Conservation (phyloP, 2,329 filamentous ascomycete genomes). For the Aplosporella prunicola region DNA sequence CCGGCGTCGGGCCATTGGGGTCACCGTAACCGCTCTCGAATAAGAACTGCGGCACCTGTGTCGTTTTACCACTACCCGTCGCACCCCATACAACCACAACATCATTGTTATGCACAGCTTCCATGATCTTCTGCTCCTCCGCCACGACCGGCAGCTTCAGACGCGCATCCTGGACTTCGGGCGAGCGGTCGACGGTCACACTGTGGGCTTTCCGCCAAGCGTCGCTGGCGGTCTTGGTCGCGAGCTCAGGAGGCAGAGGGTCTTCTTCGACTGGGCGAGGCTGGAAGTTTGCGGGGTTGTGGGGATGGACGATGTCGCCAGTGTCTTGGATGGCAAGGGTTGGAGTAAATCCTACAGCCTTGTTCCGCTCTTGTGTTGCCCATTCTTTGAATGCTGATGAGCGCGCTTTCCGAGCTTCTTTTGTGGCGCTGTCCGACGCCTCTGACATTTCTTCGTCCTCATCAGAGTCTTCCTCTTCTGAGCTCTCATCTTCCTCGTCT, state of each 20-base stretch:
- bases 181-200: slow-evolving; percentile 58
- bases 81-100: slow-evolving; percentile 87
- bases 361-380: slow-evolving; percentile 79
- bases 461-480: slow-evolving; percentile 14
- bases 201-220: slow-evolving; percentile 63
- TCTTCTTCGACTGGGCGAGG: slow-evolving; percentile 62
- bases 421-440: slow-evolving; percentile 27
- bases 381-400: slow-evolving; percentile 82
- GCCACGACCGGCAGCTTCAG: slow-evolving; percentile 80
- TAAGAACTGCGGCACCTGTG: slow-evolving; percentile 91
- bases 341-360: slow-evolving; percentile 62
- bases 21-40: slow-evolving; percentile 89
- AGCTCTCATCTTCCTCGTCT: slow-evolving; percentile 24
- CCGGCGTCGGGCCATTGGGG: slow-evolving; percentile 66
- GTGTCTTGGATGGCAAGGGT: slow-evolving; percentile 29
- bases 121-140: slow-evolving; percentile 96
- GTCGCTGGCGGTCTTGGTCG: slow-evolving; percentile 46
- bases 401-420: slow-evolving; percentile 33
- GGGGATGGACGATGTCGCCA: slow-evolving; percentile 2
- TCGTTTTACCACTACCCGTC: slow-evolving; percentile 96
- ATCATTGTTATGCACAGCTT: slow-evolving; percentile 86
- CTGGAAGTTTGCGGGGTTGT: slow-evolving; percentile 51
- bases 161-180: slow-evolving; percentile 68
- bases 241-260: slow-evolving; percentile 57
- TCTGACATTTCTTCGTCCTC: slow-evolving; percentile 24